A percentile compares a stretch with the other conserved stretches of the same genome.
phyloP scores from a whole-genome alignment of 768 basidiomycete genomes.

The Dioszegia aurantiaca region DNA sequence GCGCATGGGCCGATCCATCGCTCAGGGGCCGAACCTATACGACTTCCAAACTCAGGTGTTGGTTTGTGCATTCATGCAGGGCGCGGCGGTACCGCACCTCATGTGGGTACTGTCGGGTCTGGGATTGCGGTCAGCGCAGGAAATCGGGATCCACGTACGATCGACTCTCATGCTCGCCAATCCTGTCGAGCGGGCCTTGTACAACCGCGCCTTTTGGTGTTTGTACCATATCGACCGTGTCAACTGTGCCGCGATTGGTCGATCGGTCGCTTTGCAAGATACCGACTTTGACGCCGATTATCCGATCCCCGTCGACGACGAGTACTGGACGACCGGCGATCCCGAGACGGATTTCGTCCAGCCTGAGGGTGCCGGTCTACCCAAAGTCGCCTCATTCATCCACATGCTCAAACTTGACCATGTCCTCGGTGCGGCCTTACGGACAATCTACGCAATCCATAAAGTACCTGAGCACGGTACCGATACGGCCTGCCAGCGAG shows the following conservation, averaged over 20 bases:
- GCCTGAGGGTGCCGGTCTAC: conserved; percentile 55
- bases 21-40: conserved; percentile 62
- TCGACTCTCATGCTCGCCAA: conserved; percentile 48
- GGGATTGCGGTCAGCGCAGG: conserved; percentile 69
- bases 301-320: conserved; percentile 74
- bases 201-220: conserved; percentile 76
- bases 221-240: conserved; percentile 51
- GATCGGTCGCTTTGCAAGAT: conserved; percentile 71
- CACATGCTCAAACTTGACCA: conserved; percentile 61
- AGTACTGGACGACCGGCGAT: conserved; percentile 67
- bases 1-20: conserved; percentile 61
- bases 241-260: conserved; percentile 58
- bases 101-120: conserved; percentile 65
- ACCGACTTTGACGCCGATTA: conserved; percentile 69
- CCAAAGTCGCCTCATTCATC: conserved; percentile 60
- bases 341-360: conserved; percentile 64
- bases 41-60: conserved; percentile 67
- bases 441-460: conserved; percentile 70
- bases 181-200: conserved; percentile 65
- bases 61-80: conserved; percentile 43
- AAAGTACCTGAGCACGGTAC: conserved; percentile 53
- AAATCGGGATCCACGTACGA: conserved; percentile 72
- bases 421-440: conserved; percentile 62
- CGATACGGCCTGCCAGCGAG: conserved; percentile 42
- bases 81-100: conserved; percentile 39